phyloP scores from a whole-genome alignment of 2,329 filamentous ascomycete species.

The Claviceps spartinae region DNA sequence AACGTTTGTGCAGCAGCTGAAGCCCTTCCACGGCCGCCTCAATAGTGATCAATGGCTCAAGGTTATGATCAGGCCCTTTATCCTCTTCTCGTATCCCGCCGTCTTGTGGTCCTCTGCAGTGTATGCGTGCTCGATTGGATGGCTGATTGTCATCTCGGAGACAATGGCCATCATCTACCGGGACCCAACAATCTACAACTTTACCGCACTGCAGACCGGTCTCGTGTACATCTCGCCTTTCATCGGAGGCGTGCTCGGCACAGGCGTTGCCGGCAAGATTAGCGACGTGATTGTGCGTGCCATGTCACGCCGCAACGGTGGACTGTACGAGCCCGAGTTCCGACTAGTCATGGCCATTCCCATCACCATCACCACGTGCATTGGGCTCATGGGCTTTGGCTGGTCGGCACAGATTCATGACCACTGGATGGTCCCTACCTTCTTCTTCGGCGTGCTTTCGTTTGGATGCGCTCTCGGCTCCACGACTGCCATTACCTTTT shows the following conservation, averaged over 20 bases:
- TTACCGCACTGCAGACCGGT: constrained; percentile 66
- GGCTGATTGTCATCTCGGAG: constrained; percentile 91
- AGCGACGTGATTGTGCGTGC: constrained; percentile 73
- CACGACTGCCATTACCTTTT: constrained; percentile 87
- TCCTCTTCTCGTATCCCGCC: constrained; percentile 75
- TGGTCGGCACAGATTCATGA: constrained; percentile 70
- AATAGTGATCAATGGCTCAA: constrained; percentile 66
- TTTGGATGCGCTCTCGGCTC: constrained; percentile 86
- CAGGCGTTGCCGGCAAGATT: constrained; percentile 75
- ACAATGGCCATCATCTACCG: constrained; percentile 72
- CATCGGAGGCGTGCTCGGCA: constrained; percentile 77
- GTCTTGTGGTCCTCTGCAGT: constrained; percentile 80
- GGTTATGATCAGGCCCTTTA: constrained; percentile 65
- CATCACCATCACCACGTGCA: constrained; percentile 61
- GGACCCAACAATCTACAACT: constrained; percentile 57
- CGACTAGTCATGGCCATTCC: constrained; percentile 78
- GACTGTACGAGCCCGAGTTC: constrained; percentile 90
- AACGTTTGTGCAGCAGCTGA: constrained; percentile 62
- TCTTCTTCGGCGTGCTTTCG: constrained; percentile 85
- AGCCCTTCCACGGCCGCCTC: constrained; percentile 65
- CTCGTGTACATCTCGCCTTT: constrained; percentile 86
- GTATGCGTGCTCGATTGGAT: constrained; percentile 80
- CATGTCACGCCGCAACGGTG: constrained; percentile 78
- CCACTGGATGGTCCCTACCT: constrained; percentile 78
- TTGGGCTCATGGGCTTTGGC: constrained; percentile 91